Conservation (phyloP, 805 yeast genomes). For the Debaryomyces maramus region DNA sequence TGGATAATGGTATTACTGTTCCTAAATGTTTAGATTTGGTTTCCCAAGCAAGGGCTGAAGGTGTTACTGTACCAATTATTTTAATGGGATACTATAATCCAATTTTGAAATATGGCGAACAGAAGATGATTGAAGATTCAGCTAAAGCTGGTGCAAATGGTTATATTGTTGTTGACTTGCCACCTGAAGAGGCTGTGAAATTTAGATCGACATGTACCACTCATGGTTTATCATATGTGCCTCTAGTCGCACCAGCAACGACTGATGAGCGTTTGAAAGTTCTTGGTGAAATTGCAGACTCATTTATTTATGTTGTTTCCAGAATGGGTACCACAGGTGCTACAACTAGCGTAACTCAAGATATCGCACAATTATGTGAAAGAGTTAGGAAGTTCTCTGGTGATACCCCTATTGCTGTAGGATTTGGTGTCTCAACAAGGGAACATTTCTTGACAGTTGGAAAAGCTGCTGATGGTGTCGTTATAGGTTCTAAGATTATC, state of each 20-base stretch:
- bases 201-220: slow-evolving; percentile 72
- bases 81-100: slow-evolving; percentile 99
- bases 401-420: slow-evolving; percentile 78
- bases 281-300: slow-evolving; percentile 84
- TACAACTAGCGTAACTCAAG: slow-evolving; percentile 57
- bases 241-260: slow-evolving; percentile 95
- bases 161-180: slow-evolving; percentile 90
- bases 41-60: slow-evolving; percentile 70
- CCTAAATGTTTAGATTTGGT: slow-evolving; percentile 69
- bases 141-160: slow-evolving; percentile 92
- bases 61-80: slow-evolving; percentile 85
- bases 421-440: slow-evolving; percentile 94
- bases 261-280: slow-evolving; percentile 82
- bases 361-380: slow-evolving; percentile 65
- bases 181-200: slow-evolving; percentile 95
- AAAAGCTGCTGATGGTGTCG: slow-evolving; percentile 87
- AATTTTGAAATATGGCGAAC: slow-evolving; percentile 84
- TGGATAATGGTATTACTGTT: slow-evolving; percentile 79
- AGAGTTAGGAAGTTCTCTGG: slow-evolving; percentile 76
- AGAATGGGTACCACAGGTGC: slow-evolving; percentile 99
- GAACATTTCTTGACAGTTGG: slow-evolving; percentile 86
- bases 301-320: slow-evolving; percentile 94
- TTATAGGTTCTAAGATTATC: slow-evolving; percentile 86
- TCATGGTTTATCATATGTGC: slow-evolving; percentile 79
- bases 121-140: slow-evolving; percentile 74